These are phyloP conservation scores for Aechmea fasciata DNA, from an alignment of 176 grass and related monocot species.

Conservation along the genomic window DNA sequence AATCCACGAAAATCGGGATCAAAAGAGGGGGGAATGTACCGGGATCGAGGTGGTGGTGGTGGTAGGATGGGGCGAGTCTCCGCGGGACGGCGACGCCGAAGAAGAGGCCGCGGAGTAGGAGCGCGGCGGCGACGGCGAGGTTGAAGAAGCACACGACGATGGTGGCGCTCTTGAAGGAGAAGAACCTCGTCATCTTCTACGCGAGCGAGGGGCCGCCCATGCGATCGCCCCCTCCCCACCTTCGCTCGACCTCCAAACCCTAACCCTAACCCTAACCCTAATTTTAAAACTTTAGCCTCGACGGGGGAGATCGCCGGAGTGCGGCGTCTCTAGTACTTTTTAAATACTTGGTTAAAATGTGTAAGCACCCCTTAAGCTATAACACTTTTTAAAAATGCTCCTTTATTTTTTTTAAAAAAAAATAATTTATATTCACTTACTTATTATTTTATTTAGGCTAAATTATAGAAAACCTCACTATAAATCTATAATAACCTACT, in stretches of 20 bases:
- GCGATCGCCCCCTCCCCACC: background rate
- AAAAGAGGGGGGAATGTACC: background rate
- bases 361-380: too few relatives aligned
- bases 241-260: constrained; percentile 27
- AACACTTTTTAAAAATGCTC: too few relatives aligned
- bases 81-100: constrained; percentile 1
- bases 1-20: background rate
- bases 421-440: too few relatives aligned
- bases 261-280: constrained; percentile 6
- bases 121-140: constrained; percentile 21
- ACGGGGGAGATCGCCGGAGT: too few relatives aligned
- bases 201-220: too few relatives aligned
- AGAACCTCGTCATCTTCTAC: constrained; percentile 13
- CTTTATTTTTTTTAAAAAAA: too few relatives aligned
- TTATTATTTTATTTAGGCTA: too few relatives aligned
- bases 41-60: constrained; percentile 12
- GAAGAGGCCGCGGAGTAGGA: constrained; percentile 12
- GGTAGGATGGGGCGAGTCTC: background rate
- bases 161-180: constrained; percentile 29
- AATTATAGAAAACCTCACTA: too few relatives aligned
- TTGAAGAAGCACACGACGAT: constrained; percentile 30
- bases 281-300: background rate
- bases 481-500: too few relatives aligned
- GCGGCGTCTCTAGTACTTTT: too few relatives aligned
- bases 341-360: too few relatives aligned